phyloP scores from a whole-genome alignment of 169 alveolate species.

The Cystoisospora suis region DNA sequence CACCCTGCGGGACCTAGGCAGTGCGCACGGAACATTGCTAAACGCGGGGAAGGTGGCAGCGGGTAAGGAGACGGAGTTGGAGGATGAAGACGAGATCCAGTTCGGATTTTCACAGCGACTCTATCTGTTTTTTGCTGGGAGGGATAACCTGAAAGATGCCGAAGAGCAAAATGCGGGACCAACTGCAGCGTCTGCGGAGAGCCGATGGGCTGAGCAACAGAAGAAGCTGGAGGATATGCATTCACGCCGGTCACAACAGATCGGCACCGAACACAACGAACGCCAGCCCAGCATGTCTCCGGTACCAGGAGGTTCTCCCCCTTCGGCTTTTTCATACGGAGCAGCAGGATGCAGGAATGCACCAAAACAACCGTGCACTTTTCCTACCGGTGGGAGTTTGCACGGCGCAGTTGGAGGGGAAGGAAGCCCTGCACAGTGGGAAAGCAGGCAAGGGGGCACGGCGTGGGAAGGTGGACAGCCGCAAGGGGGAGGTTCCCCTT shows the following conservation, averaged over 20 bases:
- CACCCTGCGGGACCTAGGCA: constrained; percentile 55
- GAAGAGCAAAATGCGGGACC: neutral
- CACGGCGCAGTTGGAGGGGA: neutral
- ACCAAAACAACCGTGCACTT: neutral
- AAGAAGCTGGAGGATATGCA: too few species aligned
- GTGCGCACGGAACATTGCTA: constrained; percentile 53
- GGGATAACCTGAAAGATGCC: neutral
- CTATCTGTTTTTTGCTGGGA: constrained; percentile 28
- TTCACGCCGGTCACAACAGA: too few species aligned
- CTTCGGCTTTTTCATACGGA: neutral
- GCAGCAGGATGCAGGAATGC: neutral
- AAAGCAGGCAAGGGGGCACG: neutral
- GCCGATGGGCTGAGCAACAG: too few species aligned
- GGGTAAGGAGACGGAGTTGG: constrained; percentile 23
- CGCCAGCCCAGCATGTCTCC: too few species aligned
- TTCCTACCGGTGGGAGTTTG: neutral
- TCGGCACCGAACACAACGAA: too few species aligned
- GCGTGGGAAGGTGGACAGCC: neutral
- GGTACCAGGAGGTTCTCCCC: too few species aligned
- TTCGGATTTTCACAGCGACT: constrained; percentile 59
- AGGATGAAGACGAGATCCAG: constrained; percentile 63
- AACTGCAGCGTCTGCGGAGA: too few species aligned
- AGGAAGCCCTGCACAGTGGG: neutral
- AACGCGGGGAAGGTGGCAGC: constrained; percentile 63
- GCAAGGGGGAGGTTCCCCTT: too few species aligned